These are phyloP conservation scores for Terana coerulea DNA, from an alignment of 768 basidiomycete species.

Conservation along the genomic window DNA sequence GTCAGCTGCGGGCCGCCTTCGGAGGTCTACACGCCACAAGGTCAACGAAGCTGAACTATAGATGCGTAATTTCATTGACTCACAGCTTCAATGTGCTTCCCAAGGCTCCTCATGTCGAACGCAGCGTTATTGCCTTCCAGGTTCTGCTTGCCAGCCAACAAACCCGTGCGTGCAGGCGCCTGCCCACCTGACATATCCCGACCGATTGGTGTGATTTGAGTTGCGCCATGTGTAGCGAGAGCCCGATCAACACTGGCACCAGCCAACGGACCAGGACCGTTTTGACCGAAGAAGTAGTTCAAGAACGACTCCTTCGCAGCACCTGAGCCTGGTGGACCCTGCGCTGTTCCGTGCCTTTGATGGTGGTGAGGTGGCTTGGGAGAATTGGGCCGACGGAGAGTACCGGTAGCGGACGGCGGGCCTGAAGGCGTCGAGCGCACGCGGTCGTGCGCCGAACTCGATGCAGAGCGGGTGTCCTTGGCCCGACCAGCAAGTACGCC, in stretches of 20 bases:
- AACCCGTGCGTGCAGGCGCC: conserved; percentile 36
- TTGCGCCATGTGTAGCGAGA: conserved; percentile 13
- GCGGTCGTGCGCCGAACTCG: conserved; percentile 75
- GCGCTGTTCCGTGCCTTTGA: conserved; percentile 20
- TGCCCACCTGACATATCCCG: conserved; percentile 62
- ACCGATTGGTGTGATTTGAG: conserved; percentile 48
- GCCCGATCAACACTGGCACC: conserved; percentile 48
- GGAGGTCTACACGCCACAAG: conserved; percentile 37
- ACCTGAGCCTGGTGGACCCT: background rate
- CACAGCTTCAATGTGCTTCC: conserved; percentile 96
- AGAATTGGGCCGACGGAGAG: conserved; percentile 18
- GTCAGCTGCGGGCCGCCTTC: conserved; percentile 63
- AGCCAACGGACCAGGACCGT: conserved; percentile 70
- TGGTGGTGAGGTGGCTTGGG: conserved; percentile 27
- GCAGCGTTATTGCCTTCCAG: conserved; percentile 80
- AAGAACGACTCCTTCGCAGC: conserved; percentile 88
- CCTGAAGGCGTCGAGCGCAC: conserved; percentile 39
- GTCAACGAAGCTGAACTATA: background rate
- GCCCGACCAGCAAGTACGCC: conserved; percentile 46
- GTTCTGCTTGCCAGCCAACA: conserved; percentile 63
- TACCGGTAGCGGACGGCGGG: conserved; percentile 15
- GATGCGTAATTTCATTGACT: conserved; percentile 32
- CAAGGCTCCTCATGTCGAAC: conserved; percentile 98
- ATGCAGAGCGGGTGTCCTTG: conserved; percentile 61
- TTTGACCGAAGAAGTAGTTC: conserved; percentile 96